Conservation (phyloP, 1,284 basidiomycete species). For the Sanguinoderma infundibulare region DNA sequence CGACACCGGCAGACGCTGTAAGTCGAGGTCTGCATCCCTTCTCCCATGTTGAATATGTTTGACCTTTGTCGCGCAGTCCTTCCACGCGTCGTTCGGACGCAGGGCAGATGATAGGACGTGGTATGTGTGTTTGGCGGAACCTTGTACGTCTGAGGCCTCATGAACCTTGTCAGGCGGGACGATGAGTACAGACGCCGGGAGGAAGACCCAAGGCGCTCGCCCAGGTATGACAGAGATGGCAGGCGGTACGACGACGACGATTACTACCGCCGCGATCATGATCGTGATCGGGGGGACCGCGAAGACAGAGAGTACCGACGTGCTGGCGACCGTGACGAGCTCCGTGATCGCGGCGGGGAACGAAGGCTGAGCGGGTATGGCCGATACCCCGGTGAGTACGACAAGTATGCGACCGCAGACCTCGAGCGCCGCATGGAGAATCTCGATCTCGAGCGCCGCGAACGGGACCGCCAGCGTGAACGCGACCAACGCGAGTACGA, state of each 20-base stretch:
- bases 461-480: conserved; percentile 34
- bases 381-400: conserved; percentile 32
- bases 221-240: conserved; percentile 40
- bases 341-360: conserved; percentile 26
- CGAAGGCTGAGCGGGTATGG: conserved; percentile 18
- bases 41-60: conserved; percentile 28
- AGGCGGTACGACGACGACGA: conserved; percentile 31
- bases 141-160: not conserved
- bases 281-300: conserved; percentile 53
- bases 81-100: conserved; percentile 53
- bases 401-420: conserved; percentile 29
- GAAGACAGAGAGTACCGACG: conserved; percentile 33
- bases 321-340: conserved; percentile 34
- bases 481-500: conserved; percentile 23
- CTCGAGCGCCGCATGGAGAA: conserved; percentile 38
- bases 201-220: conserved; percentile 31
- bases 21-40: conserved; percentile 38
- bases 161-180: conserved; percentile 48
- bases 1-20: conserved; percentile 61
- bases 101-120: conserved; percentile 28
- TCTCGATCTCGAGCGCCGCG: conserved; percentile 34
- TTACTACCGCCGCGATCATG: conserved; percentile 43
- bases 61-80: conserved; percentile 46
- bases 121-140: conserved; percentile 4
- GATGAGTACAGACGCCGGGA: conserved; percentile 60